These are phyloP conservation scores for Candida oleophila DNA, from an alignment of 805 yeast species.

Conservation along the genomic window DNA sequence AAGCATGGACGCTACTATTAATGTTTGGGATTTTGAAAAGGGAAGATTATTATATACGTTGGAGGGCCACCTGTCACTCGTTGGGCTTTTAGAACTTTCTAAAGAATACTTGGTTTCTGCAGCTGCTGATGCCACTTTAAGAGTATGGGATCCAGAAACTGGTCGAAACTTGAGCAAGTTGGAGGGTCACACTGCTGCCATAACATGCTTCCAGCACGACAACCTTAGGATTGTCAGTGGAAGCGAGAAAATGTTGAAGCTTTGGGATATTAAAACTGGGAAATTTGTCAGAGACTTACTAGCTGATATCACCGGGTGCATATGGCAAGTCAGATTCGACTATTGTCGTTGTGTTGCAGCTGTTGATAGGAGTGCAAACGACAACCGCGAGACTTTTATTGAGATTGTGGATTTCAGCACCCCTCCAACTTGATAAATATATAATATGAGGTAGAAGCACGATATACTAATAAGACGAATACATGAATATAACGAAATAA, in stretches of 20 bases:
- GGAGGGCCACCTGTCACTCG: constrained; percentile 87
- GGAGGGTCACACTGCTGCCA: constrained; percentile 82
- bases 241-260: constrained; percentile 78
- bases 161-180: constrained; percentile 66
- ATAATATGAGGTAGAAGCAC: neutral
- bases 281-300: constrained; percentile 70
- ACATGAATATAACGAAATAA: no score
- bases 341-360: constrained; percentile 87
- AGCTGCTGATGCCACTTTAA: constrained; percentile 89
- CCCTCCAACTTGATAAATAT: constrained; percentile 17
- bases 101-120: constrained; percentile 83
- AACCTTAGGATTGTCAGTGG: constrained; percentile 85
- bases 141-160: constrained; percentile 89
- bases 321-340: constrained; percentile 94
- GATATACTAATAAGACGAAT: neutral
- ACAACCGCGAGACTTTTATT: constrained; percentile 61
- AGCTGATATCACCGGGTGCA: constrained; percentile 73
- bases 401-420: constrained; percentile 81
- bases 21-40: constrained; percentile 83
- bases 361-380: constrained; percentile 57
- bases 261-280: constrained; percentile 85
- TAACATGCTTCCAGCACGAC: constrained; percentile 91
- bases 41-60: constrained; percentile 69
- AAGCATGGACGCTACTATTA: constrained; percentile 83
- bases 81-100: constrained; percentile 79